Conservation (phyloP, 306 rosid genomes). For the Glycine latifolia region DNA sequence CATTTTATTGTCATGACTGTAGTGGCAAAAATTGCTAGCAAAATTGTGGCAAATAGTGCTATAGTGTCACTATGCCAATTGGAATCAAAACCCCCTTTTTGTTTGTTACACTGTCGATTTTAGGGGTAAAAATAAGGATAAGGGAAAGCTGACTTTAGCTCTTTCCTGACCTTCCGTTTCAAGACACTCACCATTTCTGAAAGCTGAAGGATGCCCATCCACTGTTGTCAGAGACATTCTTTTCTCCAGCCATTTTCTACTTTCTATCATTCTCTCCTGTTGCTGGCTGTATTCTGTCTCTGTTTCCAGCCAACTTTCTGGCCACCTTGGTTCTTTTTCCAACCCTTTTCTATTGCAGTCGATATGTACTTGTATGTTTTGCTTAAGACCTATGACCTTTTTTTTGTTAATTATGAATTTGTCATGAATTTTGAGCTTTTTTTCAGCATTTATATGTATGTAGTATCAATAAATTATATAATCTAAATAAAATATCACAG, state of each 20-base stretch:
- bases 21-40: background rate
- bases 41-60: background rate
- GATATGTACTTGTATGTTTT: background rate
- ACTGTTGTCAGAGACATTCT: background rate
- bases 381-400: background rate
- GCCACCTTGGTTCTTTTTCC: background rate
- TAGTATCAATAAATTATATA: background rate
- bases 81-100: background rate
- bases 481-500: background rate
- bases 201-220: background rate
- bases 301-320: background rate
- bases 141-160: background rate
- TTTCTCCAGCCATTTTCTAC: background rate
- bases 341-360: background rate
- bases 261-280: background rate
- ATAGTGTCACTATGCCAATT: background rate
- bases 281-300: background rate
- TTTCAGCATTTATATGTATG: background rate
- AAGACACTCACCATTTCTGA: background rate
- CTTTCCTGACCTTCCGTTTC: background rate
- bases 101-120: background rate
- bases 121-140: background rate
- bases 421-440: background rate
- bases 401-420: background rate
- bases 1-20: background rate